Evolutionary conservation across 192 early-diverging fungal genomes (phyloP).

Genomic region (Allomyces macrogynus): DNA sequence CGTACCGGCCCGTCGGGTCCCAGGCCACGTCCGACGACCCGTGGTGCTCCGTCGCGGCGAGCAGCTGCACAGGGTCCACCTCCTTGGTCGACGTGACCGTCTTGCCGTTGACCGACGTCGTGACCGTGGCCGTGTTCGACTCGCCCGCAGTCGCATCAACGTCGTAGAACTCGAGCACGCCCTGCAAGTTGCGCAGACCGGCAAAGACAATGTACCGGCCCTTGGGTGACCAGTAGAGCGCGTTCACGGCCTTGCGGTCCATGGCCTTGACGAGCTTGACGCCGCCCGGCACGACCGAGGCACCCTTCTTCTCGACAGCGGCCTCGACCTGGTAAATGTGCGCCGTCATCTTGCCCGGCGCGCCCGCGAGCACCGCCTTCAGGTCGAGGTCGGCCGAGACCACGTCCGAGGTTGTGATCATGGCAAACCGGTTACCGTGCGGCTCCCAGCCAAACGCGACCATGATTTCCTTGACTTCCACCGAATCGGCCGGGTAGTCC

Average conservation of each 20-base stretch:
- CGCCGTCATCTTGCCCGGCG: constrained; percentile 11
- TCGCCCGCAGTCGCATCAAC: constrained; percentile 34
- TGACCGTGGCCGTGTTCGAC: constrained; percentile 17
- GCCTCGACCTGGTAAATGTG: constrained; percentile 4
- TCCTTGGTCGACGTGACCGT: constrained; percentile 15
- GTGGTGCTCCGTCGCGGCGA: constrained; percentile 75
- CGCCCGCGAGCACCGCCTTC: constrained; percentile 1
- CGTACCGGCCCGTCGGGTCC: constrained; percentile 94
- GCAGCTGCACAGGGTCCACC: constrained; percentile 32
- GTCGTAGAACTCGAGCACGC: constrained; percentile 88
- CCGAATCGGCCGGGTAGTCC: constrained; percentile 87
- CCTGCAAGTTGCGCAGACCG: constrained; percentile 50
- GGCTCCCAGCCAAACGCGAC: constrained; percentile 94
- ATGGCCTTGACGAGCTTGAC: constrained; percentile 71
- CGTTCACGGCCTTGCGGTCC: constrained; percentile 60
- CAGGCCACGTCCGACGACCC: constrained; percentile 89
- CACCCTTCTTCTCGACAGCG: constrained; percentile 29
- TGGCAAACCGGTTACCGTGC: constrained; percentile 66
- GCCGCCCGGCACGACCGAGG: constrained; percentile 25
- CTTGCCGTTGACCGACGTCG: background rate
- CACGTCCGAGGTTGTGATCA: constrained; percentile 55
- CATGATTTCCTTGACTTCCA: constrained; percentile 72
- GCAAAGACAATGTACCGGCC: constrained; percentile 81
- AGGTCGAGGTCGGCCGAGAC: constrained; percentile 6
- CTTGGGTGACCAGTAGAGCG: constrained; percentile 85